phyloP scores from a whole-genome alignment of 139 green algal species.

The Closterium sp. region DNA sequence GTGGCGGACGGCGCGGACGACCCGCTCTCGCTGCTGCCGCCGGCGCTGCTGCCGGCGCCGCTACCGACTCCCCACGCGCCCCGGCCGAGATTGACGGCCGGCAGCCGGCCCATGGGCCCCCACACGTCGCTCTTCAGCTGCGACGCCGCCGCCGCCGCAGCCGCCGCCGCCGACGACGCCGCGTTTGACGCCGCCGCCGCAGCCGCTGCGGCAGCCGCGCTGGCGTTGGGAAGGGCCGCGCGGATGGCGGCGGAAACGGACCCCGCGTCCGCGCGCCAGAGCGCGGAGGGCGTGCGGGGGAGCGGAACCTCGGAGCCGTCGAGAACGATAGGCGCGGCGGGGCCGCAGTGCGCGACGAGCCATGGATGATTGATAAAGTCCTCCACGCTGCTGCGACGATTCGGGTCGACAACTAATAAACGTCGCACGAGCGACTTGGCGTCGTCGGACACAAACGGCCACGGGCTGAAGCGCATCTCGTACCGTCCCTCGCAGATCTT shows the following conservation, averaged over 20 bases:
- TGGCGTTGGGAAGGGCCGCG: background rate
- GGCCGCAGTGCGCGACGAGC: background rate
- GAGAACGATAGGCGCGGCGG: background rate
- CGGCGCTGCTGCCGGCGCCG: background rate
- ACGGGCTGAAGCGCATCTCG: conserved; percentile 4
- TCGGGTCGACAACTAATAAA: background rate
- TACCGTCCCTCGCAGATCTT: conserved; percentile 1
- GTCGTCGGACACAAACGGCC: background rate
- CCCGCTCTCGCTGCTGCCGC: background rate
- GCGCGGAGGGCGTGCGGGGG: background rate
- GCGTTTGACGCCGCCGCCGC: background rate
- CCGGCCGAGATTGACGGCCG: too few relatives aligned
- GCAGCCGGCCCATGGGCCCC: background rate
- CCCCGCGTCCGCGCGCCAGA: background rate
- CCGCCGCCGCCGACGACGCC: background rate
- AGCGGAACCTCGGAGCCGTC: background rate
- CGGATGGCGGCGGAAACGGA: background rate
- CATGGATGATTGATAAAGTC: background rate
- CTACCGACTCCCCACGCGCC: background rate
- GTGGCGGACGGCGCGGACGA: background rate
- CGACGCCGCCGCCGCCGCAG: background rate
- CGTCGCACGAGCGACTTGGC: conserved; percentile 2
- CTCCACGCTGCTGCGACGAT: background rate
- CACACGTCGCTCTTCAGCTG: background rate
- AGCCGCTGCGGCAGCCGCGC: background rate